Evolutionary conservation across 305 asterid species (phyloP), one percentile per base, ranked within the genome.

Genomic region (Plantago rigida): DNA sequence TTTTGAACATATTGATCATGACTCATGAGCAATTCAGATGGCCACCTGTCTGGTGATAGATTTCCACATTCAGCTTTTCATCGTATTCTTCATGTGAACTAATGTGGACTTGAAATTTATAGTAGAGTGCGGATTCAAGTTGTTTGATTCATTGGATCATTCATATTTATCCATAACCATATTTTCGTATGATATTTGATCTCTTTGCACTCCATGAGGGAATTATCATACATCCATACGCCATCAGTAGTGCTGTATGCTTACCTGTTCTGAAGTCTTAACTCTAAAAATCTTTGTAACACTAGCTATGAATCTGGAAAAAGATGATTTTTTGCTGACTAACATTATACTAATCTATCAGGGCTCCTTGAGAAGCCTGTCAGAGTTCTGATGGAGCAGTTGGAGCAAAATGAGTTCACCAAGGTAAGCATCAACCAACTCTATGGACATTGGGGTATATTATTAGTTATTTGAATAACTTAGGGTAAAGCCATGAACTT

Each of bases 311-410:
- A 63, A 53, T 56, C 68, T 62, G 15, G 36, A 70, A 22, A 22
- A 22, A 22, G 10, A 44, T 26, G 47, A 44, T 39, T 48, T 59
- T 59, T 6, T 41, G 26, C 9, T 22, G 15, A 26, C 42, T 26
- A 26, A 47, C 47, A n/a, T 42, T 62, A 64, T 31, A 58, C 39
- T 60, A 22, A 22, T 22, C 2, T 22, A 62, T 72, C 88, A 92
- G 99, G 87, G 61, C 91, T 92, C 22, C 87, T 86, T 60, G 71
- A 72, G 67, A 95, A 89, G 78, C 71, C 95, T 70, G 86, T 88
- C 65, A 84, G 90, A 78, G 85, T 67, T 68, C 69, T 89, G 68
- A 88, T 92, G 89, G 77, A 92, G 73, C 82, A 73, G 66, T 79
- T 78, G 69, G 97, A 92, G 79, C 81, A 84, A 0, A 84, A 73